Evolutionary conservation across 768 basidiomycete species (phyloP).

Genomic region (Suillus placidus): DNA sequence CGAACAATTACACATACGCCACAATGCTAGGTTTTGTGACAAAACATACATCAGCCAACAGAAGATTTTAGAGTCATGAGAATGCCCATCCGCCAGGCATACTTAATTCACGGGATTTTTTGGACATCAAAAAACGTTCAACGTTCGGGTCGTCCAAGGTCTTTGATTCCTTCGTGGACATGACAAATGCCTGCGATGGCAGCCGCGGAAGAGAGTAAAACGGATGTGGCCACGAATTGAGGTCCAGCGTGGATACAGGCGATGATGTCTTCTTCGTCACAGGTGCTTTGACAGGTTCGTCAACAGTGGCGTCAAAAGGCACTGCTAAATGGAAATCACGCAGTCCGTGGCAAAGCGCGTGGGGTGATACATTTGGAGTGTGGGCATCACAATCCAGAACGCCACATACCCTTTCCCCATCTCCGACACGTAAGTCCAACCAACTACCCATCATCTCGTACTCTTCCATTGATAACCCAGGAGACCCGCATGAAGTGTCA

Average conservation of each 20-base stretch:
- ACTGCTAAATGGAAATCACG: constrained; percentile 26
- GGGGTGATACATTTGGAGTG: constrained; percentile 38
- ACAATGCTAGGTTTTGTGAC: background rate
- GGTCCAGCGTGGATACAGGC: constrained; percentile 15
- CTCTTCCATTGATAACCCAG: constrained; percentile 45
- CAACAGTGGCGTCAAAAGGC: constrained; percentile 24
- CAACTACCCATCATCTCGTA: constrained; percentile 54
- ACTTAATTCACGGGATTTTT: constrained; percentile 32
- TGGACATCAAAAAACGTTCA: constrained; percentile 20
- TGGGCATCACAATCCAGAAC: constrained; percentile 32
- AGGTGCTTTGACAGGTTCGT: constrained; percentile 17
- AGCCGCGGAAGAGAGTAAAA: constrained; percentile 31
- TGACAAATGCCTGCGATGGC: constrained; percentile 22
- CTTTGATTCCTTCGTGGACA: constrained; percentile 20
- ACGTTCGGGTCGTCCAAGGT: constrained; percentile 16
- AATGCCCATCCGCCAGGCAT: constrained; percentile 48
- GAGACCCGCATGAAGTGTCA: constrained; percentile 28
- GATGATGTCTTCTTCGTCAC: constrained; percentile 13
- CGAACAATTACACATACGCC: constrained; percentile 1
- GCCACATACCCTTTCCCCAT: constrained; percentile 32
- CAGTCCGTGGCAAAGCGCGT: constrained; percentile 23
- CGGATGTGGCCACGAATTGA: constrained; percentile 22
- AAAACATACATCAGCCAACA: constrained; percentile 13
- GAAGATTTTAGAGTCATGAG: background rate
- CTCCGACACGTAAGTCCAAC: constrained; percentile 33